These are phyloP conservation scores for Talaromyces stipitatus DNA, from an alignment of 495 filamentous ascomycete genomes.

Conservation along the genomic window DNA sequence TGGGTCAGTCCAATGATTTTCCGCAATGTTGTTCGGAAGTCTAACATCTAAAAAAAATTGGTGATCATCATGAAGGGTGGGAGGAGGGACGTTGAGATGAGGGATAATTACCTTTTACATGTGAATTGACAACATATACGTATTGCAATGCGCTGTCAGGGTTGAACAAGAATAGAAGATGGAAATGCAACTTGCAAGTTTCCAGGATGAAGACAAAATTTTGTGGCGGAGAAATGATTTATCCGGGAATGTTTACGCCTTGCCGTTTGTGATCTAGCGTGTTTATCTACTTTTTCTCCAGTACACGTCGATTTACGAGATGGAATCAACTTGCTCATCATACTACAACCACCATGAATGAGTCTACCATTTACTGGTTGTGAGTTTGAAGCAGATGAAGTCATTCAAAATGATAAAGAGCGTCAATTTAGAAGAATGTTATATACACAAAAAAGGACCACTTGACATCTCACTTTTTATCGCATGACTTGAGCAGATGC, in stretches of 20 bases:
- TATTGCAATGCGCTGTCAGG: background rate
- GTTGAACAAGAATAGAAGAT: background rate
- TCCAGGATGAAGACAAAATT: background rate
- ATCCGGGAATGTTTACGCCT: background rate
- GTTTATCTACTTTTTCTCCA: background rate
- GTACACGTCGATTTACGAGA: no score
- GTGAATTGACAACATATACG: background rate
- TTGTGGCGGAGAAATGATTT: background rate
- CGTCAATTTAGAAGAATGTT: no score
- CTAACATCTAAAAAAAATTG: constrained; percentile 4
- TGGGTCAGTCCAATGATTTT: background rate
- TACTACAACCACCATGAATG: no score
- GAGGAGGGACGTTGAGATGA: background rate
- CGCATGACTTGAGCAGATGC: background rate
- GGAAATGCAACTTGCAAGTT: background rate
- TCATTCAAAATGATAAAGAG: no score
- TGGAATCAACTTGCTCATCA: no score
- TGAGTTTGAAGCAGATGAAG: no score
- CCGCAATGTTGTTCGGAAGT: constrained; percentile 4
- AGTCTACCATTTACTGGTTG: no score
- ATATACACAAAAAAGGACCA: no score
- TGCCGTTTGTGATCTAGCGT: background rate
- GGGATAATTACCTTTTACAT: background rate
- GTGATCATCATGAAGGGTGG: background rate
- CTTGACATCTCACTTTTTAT: background rate